phyloP scores from a whole-genome alignment of 495 filamentous ascomycete species.

The Bacidia gigantensis region DNA sequence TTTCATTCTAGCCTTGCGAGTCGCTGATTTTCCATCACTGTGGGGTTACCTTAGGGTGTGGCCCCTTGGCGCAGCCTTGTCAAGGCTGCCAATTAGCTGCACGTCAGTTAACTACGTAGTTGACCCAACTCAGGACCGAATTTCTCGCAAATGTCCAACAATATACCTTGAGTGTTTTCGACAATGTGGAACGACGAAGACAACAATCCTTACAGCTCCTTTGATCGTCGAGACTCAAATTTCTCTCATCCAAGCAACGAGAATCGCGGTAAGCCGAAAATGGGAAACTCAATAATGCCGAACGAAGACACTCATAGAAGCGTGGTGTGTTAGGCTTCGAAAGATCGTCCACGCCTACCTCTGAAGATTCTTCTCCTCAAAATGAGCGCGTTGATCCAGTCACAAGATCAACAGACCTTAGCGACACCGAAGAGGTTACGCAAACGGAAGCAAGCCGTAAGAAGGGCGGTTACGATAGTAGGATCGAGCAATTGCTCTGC shows the following conservation, averaged over 20 bases:
- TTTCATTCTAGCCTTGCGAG: too few species aligned
- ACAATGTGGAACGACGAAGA: constrained; percentile 91
- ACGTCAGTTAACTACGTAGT: too few species aligned
- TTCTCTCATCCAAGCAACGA: constrained; percentile 49
- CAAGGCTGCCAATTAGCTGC: too few species aligned
- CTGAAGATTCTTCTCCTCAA: constrained; percentile 30
- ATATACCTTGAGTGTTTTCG: too few species aligned
- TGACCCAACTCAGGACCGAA: too few species aligned
- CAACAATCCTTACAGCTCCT: constrained; percentile 88
- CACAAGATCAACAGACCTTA: constrained; percentile 41
- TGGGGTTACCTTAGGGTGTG: too few species aligned
- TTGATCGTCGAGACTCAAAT: constrained; percentile 49
- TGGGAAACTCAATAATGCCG: constrained; percentile 4
- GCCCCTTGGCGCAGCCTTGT: too few species aligned
- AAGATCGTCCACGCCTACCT: constrained; percentile 35
- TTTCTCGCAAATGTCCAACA: too few species aligned
- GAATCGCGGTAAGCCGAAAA: constrained; percentile 29
- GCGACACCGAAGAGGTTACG: constrained; percentile 43
- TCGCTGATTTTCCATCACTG: too few species aligned
- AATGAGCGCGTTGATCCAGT: constrained; percentile 46
- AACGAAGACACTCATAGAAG: constrained; percentile 1
- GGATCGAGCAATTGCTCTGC: constrained; percentile 91
- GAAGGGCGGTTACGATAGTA: constrained; percentile 79
- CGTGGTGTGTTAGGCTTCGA: constrained; percentile 19
- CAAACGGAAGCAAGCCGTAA: constrained; percentile 41